Percentiles rank a stretch among this genome's conserved stretches.
phyloP scores from a whole-genome alignment of 495 filamentous ascomycete species.

The Geopyxis carbonaria region DNA sequence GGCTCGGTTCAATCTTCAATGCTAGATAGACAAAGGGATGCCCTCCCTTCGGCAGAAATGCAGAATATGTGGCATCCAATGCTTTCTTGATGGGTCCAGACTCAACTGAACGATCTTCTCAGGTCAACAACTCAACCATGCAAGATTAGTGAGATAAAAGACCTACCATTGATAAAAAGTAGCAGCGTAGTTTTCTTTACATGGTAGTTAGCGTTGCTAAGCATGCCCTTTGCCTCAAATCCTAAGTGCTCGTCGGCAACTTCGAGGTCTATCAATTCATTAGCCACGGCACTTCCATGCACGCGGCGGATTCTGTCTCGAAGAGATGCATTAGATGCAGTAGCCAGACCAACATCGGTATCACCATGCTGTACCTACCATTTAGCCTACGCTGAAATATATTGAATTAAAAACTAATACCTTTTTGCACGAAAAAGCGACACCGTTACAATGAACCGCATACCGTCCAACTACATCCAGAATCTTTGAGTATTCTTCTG shows the following conservation, averaged over 20 bases:
- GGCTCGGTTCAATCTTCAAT: slow-evolving; percentile 78
- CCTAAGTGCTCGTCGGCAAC: slow-evolving; percentile 59
- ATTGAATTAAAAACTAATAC: slow-evolving; percentile 10
- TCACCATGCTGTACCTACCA: slow-evolving; percentile 46
- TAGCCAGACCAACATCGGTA: slow-evolving; percentile 60
- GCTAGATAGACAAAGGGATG: slow-evolving; percentile 91
- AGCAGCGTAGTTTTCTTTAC: slow-evolving; percentile 79
- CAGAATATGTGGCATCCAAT: slow-evolving; percentile 76
- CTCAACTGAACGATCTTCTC: slow-evolving; percentile 77
- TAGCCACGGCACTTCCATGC: slow-evolving; percentile 71
- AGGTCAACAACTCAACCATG: not conserved
- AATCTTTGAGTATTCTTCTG: slow-evolving; percentile 96
- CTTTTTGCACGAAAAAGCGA: slow-evolving; percentile 93
- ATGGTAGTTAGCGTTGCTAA: slow-evolving; percentile 90
- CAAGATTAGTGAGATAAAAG: not conserved
- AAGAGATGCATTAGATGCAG: slow-evolving; percentile 49
- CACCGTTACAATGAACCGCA: slow-evolving; percentile 80
- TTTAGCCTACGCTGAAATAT: slow-evolving; percentile 5
- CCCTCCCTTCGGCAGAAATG: slow-evolving; percentile 83
- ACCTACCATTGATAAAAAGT: slow-evolving; percentile 72
- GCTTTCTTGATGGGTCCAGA: slow-evolving; percentile 77
- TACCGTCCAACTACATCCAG: slow-evolving; percentile 88
- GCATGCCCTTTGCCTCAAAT: slow-evolving; percentile 63
- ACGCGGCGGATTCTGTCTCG: slow-evolving; percentile 80
- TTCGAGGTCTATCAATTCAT: slow-evolving; percentile 67